Evolutionary conservation across 2,329 filamentous ascomycete species (phyloP).

Genomic region (Colletotrichum somersetense): DNA sequence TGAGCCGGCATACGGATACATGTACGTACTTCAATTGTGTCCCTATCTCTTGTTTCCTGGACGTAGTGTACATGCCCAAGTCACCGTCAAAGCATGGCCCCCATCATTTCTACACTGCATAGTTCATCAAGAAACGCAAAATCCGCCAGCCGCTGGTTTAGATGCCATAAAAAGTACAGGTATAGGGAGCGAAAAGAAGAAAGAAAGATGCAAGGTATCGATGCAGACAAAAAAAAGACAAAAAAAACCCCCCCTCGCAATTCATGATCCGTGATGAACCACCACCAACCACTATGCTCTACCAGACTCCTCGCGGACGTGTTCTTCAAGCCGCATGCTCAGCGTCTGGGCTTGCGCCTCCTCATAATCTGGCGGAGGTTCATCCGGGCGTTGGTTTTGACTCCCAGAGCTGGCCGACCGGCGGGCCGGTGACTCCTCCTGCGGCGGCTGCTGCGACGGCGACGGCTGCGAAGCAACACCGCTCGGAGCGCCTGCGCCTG

Average conservation of each 20-base stretch:
- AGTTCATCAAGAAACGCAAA: constrained; percentile 31
- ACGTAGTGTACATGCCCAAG: neutral
- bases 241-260: neutral
- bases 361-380: constrained; percentile 92
- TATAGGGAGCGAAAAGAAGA: constrained; percentile 23
- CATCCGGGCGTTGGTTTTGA: constrained; percentile 66
- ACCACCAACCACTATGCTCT: constrained; percentile 55
- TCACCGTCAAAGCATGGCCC: constrained; percentile 8
- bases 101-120: constrained; percentile 31
- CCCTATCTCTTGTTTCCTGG: neutral
- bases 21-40: constrained; percentile 7
- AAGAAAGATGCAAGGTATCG: constrained; percentile 34
- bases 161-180: constrained; percentile 40
- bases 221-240: constrained; percentile 9
- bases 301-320: constrained; percentile 80
- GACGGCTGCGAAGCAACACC: constrained; percentile 50
- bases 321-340: constrained; percentile 72
- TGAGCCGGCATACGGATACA: constrained; percentile 3
- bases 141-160: constrained; percentile 34
- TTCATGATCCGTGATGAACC: constrained; percentile 28
- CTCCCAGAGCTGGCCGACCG: constrained; percentile 54
- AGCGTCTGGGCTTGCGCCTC: constrained; percentile 84
- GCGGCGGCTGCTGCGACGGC: constrained; percentile 33
- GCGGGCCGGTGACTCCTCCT: constrained; percentile 46
- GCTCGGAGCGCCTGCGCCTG: constrained; percentile 45